These are phyloP conservation scores for Claviceps sp. DNA, from an alignment of 2,329 filamentous ascomycete genomes.

Conservation along the genomic window DNA sequence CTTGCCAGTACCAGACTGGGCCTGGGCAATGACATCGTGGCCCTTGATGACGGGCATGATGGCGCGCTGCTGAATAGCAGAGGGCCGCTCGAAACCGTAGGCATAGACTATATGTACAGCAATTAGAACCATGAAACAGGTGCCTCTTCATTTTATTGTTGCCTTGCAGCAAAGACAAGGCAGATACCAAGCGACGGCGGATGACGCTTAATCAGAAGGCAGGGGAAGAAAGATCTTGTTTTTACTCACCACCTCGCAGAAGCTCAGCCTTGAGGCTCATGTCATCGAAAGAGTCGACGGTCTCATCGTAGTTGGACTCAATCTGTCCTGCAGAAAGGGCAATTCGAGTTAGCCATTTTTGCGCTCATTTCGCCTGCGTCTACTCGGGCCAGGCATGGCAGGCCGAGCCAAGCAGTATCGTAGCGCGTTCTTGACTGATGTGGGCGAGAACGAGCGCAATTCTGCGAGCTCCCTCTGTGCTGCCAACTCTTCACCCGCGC, in stretches of 20 bases:
- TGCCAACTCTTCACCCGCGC: not conserved
- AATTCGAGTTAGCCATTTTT: conserved; percentile 11
- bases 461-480: not conserved
- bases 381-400: conserved; percentile 1
- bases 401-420: not conserved
- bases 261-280: conserved; percentile 97
- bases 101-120: conserved; percentile 56
- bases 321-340: conserved; percentile 62
- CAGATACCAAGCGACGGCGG: not conserved
- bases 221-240: conserved; percentile 12
- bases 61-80: conserved; percentile 98
- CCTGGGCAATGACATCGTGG: conserved; percentile 98
- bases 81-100: conserved; percentile 99
- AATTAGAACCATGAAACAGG: not conserved
- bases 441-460: not conserved
- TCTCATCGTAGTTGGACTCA: conserved; percentile 99
- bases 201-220: not conserved
- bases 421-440: not conserved
- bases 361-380: not conserved
- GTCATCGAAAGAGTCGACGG: conserved; percentile 96
- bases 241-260: conserved; percentile 65
- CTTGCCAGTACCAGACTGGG: conserved; percentile 99
- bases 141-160: not conserved
- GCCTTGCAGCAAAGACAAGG: not conserved
- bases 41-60: conserved; percentile 99